phyloP scores from a whole-genome alignment of 306 rosid species.

The Astragalus glycyphyllos region DNA sequence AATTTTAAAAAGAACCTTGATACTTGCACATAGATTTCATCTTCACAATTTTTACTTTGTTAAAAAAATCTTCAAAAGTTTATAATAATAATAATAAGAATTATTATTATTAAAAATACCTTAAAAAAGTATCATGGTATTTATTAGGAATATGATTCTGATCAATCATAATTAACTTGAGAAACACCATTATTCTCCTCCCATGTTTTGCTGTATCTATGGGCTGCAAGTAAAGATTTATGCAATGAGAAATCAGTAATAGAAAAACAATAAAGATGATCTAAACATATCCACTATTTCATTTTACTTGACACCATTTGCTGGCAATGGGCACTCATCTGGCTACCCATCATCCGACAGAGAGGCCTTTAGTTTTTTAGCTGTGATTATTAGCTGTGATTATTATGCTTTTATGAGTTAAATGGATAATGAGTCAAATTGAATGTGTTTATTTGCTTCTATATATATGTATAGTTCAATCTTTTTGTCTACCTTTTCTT shows the following conservation, averaged over 20 bases:
- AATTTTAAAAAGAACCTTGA: too few relatives aligned
- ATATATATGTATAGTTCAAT: too few relatives aligned
- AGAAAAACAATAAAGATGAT: too few relatives aligned
- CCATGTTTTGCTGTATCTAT: conserved; percentile 45
- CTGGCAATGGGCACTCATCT: conserved; percentile 34
- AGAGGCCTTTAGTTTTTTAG: conserved; percentile 24
- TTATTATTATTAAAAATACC: background rate
- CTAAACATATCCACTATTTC: background rate
- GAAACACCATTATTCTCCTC: background rate
- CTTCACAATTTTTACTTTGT: too few relatives aligned
- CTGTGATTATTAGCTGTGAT: background rate
- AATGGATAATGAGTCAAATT: background rate
- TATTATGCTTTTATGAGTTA: conserved; percentile 25
- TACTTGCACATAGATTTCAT: too few relatives aligned
- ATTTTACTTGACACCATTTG: conserved; percentile 23
- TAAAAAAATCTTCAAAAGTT: too few relatives aligned
- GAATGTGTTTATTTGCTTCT: background rate
- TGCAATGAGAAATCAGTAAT: background rate
- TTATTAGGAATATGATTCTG: background rate
- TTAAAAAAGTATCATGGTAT: background rate
- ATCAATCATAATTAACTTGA: too few relatives aligned
- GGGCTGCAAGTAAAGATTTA: conserved; percentile 37
- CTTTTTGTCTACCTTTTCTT: too few relatives aligned
- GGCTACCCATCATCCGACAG: conserved; percentile 45
- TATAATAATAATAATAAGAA: too few relatives aligned